A percentile compares a stretch with the other conserved stretches of the same genome.
These are phyloP conservation scores for Leptosphaerulina australis DNA, from an alignment of 2,329 filamentous ascomycete species.

Conservation along the genomic window DNA sequence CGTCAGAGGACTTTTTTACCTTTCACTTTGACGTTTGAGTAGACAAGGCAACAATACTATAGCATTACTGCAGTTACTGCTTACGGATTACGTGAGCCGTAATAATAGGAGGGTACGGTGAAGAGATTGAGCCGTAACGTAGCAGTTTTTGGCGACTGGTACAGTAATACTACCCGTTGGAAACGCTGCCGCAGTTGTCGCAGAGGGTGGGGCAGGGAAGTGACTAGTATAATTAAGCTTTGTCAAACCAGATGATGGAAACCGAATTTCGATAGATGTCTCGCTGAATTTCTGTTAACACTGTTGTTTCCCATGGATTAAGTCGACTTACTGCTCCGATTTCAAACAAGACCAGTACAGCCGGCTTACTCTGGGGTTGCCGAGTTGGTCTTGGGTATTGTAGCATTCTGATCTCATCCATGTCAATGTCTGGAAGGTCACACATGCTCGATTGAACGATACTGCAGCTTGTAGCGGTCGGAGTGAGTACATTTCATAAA, in stretches of 20 bases:
- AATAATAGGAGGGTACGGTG: too few relatives aligned
- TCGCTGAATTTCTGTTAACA: slow-evolving; percentile 21
- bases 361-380: slow-evolving; percentile 31
- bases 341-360: slow-evolving; percentile 48
- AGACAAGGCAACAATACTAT: too few relatives aligned
- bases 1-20: too few relatives aligned
- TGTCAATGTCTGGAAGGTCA: slow-evolving; percentile 26
- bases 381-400: slow-evolving; percentile 15
- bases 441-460: slow-evolving; percentile 42
- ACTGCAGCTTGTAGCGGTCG: slow-evolving; percentile 40
- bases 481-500: slow-evolving; percentile 46
- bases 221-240: slow-evolving; percentile 38
- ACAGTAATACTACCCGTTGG: too few relatives aligned
- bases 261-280: slow-evolving; percentile 22
- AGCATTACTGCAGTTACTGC: too few relatives aligned
- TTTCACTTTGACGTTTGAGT: too few relatives aligned
- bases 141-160: too few relatives aligned
- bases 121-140: too few relatives aligned
- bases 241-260: slow-evolving; percentile 25
- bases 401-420: slow-evolving; percentile 15
- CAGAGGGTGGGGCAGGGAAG: slow-evolving; percentile 36
- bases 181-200: slow-evolving; percentile 3
- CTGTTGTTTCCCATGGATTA: too few relatives aligned
- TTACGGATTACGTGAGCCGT: too few relatives aligned
- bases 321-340: slow-evolving; percentile 40